Base-by-base conservation (phyloP, 345 rosid species). In the Melaleuca quinquenervia region DNA sequence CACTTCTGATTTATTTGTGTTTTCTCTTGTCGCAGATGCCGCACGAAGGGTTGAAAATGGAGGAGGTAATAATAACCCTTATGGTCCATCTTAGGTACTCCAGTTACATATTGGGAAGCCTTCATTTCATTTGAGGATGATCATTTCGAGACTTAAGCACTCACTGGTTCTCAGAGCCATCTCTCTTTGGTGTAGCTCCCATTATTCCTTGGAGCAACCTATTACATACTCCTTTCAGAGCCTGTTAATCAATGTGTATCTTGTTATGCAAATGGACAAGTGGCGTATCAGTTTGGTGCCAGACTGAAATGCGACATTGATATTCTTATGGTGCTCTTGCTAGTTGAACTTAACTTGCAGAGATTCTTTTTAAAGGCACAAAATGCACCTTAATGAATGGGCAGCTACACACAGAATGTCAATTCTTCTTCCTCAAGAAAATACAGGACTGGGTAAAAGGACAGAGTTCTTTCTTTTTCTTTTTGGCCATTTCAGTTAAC, bases 21-120 rank as follows among this genome's bases (percentile, higher is more conserved):
- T 52, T 83, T 55, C 50, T 29, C 50, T 80, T 85, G 87, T 86
- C 87, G 94, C 98, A 97, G 99, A 90, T 92, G 52, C 94, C 98
- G 18, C 49, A 76, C 41, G 90, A 90, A 89, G 98, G 95, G 41
- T 86, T 98, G 91, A 92, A 90, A 89, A 93, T 92, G 86, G 83
- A 93, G 15, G 99, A 95, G 99, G 99, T 96, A 88, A 88, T 83
- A 26, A 24, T 64, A 70, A 36, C 32, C 26, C 32, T 62, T 84
- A 18, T 11, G 49, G 27, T 70, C 10, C 44, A 8, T 86, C 76
- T 82, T 10, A 14, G 2, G 48, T 32, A 16, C 78, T 70, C 24
- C 24, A 70, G 78, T 16, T 70, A 70, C 48, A 82, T 45, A 52
- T 10, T 21, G 29, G 8, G 24, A 27, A 49, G 8, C 80, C 45